phyloP scores from a whole-genome alignment of 805 yeast species.

The Ogataea corticis region DNA sequence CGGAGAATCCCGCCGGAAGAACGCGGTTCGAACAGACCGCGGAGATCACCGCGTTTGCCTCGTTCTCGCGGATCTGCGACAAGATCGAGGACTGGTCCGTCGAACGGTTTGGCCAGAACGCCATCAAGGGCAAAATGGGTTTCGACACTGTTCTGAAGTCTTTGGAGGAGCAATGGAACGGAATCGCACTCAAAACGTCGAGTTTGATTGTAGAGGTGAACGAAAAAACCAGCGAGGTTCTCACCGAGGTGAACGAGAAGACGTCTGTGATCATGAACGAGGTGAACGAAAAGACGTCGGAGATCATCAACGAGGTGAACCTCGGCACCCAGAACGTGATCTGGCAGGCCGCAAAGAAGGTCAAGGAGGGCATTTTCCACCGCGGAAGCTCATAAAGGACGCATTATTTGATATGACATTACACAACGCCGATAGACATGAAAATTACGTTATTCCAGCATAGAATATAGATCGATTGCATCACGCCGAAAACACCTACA shows the following conservation, averaged over 20 bases:
- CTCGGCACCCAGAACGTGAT: constrained; percentile 16
- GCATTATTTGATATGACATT: no score
- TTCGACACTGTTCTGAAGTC: constrained; percentile 75
- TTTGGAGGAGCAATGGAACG: constrained; percentile 41
- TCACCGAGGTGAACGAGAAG: constrained; percentile 28
- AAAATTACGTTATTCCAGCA: no score
- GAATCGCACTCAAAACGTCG: constrained; percentile 25
- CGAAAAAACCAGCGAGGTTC: constrained; percentile 26
- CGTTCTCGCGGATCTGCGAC: constrained; percentile 67
- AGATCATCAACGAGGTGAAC: constrained; percentile 19
- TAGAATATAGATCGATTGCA: no score
- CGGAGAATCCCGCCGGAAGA: constrained; percentile 43
- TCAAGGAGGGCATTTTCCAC: constrained; percentile 14
- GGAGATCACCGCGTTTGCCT: constrained; percentile 81
- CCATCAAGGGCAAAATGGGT: constrained; percentile 76
- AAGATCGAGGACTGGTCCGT: constrained; percentile 92
- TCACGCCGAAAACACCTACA: not conserved
- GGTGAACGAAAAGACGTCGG: constrained; percentile 25
- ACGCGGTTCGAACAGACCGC: constrained; percentile 83
- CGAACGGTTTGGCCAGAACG: constrained; percentile 86
- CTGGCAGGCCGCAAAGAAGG: constrained; percentile 15
- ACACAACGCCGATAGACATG: no score
- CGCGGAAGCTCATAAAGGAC: not conserved
- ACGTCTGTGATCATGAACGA: constrained; percentile 27
- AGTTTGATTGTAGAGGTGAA: constrained; percentile 24